Evolutionary conservation across 2,329 filamentous ascomycete species (phyloP), one percentile per base, ranked within the genome.

Genomic region (Bretziella fagacearum): DNA sequence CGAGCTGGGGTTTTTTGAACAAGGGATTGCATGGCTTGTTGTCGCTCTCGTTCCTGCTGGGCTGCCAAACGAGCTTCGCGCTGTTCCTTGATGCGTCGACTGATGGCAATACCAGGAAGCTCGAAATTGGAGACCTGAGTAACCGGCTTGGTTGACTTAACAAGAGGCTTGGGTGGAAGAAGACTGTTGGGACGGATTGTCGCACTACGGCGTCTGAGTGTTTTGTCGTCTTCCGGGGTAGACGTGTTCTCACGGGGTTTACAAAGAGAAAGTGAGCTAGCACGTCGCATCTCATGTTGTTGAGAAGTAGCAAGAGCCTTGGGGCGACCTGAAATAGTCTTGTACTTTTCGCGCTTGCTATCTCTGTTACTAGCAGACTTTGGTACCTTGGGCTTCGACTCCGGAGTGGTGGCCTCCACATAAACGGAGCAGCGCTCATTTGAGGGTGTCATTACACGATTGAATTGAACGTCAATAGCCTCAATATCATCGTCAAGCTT

Each of bases 401-500:
- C 45, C 3, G 26, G 36, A 25, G 35, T 41, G 30, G 17, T 17
- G 8, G 40, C n/a, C 7, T 30, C 20, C 15, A 18, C 17, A 15
- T 15, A 25, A n/a, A n/a, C 20, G 13, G 26, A 15, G 5, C 15
- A 26, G 20, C 26, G 40, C n/a, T 29, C 17, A 10, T 22, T 6
- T 2, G 35, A 39, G 17, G 49, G 35, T 17, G 42, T 46, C 35
- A 45, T 46, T 6, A 41, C 51, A 65, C 59, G 2, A 17, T 42
- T 37, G 20, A 48, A 46, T 13, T 48, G 50, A 29, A 29, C 47
- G 43, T 63, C 56, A 27, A 76, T 62, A 2, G 66, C 71, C 53
- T 79, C 74, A 7, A 79, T 63, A 43, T 77, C 66, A 26, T 79
- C 75, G 53, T 79, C 74, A 13, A 79, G 63, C 51, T 65, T 64